A percentile compares a stretch with the other conserved stretches of the same genome.
These are phyloP conservation scores for Bassia scoparia DNA, from an alignment of 148 eudicot genomes.

Conservation along the genomic window DNA sequence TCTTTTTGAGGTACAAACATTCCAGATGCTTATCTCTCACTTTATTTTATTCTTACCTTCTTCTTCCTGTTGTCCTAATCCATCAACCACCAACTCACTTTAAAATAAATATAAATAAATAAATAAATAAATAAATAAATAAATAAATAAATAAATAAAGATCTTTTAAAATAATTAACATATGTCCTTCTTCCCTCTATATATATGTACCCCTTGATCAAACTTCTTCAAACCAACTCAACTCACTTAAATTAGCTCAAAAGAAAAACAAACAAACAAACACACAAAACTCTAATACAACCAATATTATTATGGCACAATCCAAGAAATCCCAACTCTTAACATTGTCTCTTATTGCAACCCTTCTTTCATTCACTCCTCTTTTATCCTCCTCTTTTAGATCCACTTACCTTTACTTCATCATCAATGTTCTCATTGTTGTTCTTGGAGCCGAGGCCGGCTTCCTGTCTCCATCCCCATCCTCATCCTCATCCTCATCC, in stretches of 20 bases:
- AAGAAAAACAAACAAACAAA: not conserved
- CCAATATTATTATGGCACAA: conserved; percentile 25
- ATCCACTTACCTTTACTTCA: conserved; percentile 47
- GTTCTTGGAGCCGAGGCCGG: conserved; percentile 53
- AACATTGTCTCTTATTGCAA: conserved; percentile 36
- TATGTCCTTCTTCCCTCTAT: not conserved
- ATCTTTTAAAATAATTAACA: not conserved
- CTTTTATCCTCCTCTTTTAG: conserved; percentile 40
- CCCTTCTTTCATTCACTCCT: conserved; percentile 42
- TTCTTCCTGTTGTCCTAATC: conserved; percentile 7
- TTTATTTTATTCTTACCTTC: not conserved
- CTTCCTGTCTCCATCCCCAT: conserved; percentile 34
- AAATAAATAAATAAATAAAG: not conserved
- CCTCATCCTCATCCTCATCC: conserved; percentile 13
- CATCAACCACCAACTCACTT: conserved; percentile 10
- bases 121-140: not conserved
- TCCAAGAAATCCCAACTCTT: conserved; percentile 37
- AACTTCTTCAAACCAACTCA: not conserved
- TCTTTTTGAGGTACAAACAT: conserved; percentile 10
- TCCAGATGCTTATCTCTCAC: conserved; percentile 12
- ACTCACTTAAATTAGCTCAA: no score
- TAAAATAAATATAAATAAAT: not conserved
- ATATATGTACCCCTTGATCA: not conserved
- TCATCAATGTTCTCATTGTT: conserved; percentile 49
- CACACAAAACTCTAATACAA: not conserved